phyloP scores from a whole-genome alignment of 1,284 basidiomycete genomes.

The Cryptococcus floricola region DNA sequence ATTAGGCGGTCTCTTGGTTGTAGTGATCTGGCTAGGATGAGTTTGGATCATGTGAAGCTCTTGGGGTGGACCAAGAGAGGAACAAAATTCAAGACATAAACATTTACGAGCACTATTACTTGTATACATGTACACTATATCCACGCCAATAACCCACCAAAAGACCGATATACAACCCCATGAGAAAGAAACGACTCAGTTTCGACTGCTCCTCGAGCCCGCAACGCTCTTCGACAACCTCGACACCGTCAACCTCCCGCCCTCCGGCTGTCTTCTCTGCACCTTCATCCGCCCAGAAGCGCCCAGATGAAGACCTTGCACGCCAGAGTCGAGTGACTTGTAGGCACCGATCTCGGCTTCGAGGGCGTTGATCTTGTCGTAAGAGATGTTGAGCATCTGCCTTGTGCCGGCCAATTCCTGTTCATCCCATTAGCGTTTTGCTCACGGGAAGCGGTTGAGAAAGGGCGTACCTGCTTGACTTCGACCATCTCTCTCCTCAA shows the following conservation, averaged over 20 bases:
- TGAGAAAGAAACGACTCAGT: neutral
- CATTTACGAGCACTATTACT: no score
- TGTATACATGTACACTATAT: neutral
- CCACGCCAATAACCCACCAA: neutral
- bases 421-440: neutral
- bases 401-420: conserved; percentile 36
- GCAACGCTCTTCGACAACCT: conserved; percentile 14
- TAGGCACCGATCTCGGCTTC: conserved; percentile 26
- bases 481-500: conserved; percentile 31
- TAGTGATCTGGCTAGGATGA: no score
- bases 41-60: no score
- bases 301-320: conserved; percentile 3
- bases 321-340: conserved; percentile 19
- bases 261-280: conserved; percentile 31
- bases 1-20: no score
- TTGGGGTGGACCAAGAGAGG: no score
- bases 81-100: no score
- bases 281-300: conserved; percentile 18
- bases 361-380: conserved; percentile 21
- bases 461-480: conserved; percentile 27
- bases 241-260: conserved; percentile 18
- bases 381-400: conserved; percentile 28
- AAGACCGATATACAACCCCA: neutral
- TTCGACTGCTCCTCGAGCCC: conserved; percentile 3
- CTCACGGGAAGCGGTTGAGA: neutral